A percentile compares a stretch with the other conserved stretches of the same genome.
Evolutionary conservation across 164 flowering plant genomes (phyloP).

Genomic region (Chimonanthus praecox): DNA sequence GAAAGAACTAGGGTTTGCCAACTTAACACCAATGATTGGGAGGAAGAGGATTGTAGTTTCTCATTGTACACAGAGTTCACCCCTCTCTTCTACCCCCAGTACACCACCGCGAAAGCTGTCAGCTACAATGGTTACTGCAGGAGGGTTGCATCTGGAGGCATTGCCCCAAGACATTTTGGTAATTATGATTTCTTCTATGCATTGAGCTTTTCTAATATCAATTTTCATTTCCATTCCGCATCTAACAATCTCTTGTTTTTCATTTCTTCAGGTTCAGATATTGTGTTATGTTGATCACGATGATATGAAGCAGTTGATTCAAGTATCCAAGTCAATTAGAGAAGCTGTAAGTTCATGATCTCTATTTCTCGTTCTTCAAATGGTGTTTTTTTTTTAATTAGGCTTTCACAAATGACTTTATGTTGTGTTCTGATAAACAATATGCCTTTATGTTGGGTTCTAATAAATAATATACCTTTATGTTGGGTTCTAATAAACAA

Average conservation of each 20-base stretch:
- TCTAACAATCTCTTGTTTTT: neutral
- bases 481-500: too few species aligned
- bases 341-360: neutral
- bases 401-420: neutral
- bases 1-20: neutral
- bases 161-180: conserved; percentile 72
- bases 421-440: neutral
- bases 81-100: conserved; percentile 6
- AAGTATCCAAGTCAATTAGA: neutral
- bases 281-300: neutral
- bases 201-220: too few species aligned
- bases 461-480: too few species aligned
- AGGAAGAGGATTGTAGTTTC: conserved; percentile 27
- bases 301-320: neutral
- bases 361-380: neutral
- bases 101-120: conserved; percentile 30
- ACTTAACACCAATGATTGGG: conserved; percentile 33
- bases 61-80: conserved; percentile 7
- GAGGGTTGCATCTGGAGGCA: conserved; percentile 34
- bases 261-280: neutral
- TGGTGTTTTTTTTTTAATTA: neutral
- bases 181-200: neutral
- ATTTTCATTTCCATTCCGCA: neutral
- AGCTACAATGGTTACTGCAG: neutral
- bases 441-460: too few species aligned